Base-by-base conservation (phyloP, 1,284 basidiomycete genomes). In the Cronartium quercuum region DNA sequence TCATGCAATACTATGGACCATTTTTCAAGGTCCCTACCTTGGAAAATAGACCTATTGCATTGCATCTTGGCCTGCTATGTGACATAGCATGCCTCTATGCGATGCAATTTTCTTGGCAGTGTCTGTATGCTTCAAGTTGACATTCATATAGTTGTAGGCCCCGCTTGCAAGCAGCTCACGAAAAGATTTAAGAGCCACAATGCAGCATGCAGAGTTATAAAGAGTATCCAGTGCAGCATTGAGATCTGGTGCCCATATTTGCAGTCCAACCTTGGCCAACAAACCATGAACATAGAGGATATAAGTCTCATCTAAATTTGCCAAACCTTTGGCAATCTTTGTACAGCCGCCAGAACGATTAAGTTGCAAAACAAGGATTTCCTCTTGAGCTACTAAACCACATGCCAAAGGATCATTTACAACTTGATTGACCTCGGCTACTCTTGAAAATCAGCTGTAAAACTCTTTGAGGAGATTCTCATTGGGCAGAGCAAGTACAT, bases 71-170 rank as follows among this genome's bases (percentile, higher is more conserved):
- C n/a, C n/a, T n/a, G n/a, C n/a, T n/a, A n/a, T n/a, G n/a, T n/a
- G n/a, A n/a, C n/a, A n/a, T n/a, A n/a, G n/a, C n/a, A n/a, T n/a
- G n/a, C n/a, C n/a, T n/a, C n/a, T n/a, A n/a, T n/a, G n/a, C n/a
- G n/a, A n/a, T n/a, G n/a, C n/a, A n/a, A n/a, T n/a, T n/a, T n/a
- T n/a, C n/a, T n/a, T n/a, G n/a, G n/a, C n/a, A n/a, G n/a, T n/a
- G n/a, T n/a, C n/a, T n/a, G n/a, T n/a, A n/a, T n/a, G n/a, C n/a
- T n/a, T n/a, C n/a, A 38, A 38, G 18, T 68, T 57, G 3, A 68
- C 58, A 18, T 68, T 68, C 3, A 68, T 29, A 68, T 68, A 68
- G 41, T 13, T 18, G 34, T 68, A 68, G 3, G 66, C 47, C 10
- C 5, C 10, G 7, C 42, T 21, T 3, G 29, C 40, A 13, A 35